Percentiles rank a stretch among this genome's conserved stretches.
phyloP scores from a whole-genome alignment of 2,329 filamentous ascomycete genomes.

The Pseudopyricularia javanii region DNA sequence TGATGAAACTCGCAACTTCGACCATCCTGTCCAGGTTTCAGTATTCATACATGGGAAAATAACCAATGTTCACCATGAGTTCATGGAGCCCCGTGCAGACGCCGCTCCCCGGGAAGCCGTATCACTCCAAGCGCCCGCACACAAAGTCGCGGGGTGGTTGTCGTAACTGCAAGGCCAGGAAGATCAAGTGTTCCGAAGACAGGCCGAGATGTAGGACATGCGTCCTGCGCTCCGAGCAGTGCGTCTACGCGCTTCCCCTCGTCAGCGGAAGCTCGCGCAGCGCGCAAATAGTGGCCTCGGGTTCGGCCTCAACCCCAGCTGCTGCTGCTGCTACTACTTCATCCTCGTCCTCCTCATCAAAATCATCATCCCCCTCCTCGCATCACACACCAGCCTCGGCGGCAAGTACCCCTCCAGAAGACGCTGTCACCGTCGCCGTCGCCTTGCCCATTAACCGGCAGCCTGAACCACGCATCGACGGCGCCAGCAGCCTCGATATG shows the following conservation, averaged over 20 bases:
- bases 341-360: not conserved
- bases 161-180: slow-evolving; percentile 25
- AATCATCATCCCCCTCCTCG: not conserved
- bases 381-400: not conserved
- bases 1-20: too few species aligned
- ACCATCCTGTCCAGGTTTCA: too few species aligned
- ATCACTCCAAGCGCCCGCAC: slow-evolving; percentile 35
- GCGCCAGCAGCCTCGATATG: slow-evolving; percentile 31
- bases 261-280: not conserved
- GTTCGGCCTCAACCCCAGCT: not conserved
- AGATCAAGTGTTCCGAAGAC: slow-evolving; percentile 30
- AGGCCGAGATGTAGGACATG: slow-evolving; percentile 17
- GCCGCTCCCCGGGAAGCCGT: slow-evolving; percentile 14
- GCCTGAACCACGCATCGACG: not conserved
- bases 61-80: not conserved
- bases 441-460: not conserved
- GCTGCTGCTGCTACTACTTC: not conserved
- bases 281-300: not conserved
- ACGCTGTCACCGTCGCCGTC: too few species aligned
- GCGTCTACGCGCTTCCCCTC: slow-evolving; percentile 25
- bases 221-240: slow-evolving; percentile 19
- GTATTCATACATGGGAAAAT: too few species aligned
- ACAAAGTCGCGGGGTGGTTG: slow-evolving; percentile 26
- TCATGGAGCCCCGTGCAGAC: not conserved
- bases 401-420: not conserved